Conservation (phyloP, 352 stramenopile genomes). For the Blastocystis sp. region DNA sequence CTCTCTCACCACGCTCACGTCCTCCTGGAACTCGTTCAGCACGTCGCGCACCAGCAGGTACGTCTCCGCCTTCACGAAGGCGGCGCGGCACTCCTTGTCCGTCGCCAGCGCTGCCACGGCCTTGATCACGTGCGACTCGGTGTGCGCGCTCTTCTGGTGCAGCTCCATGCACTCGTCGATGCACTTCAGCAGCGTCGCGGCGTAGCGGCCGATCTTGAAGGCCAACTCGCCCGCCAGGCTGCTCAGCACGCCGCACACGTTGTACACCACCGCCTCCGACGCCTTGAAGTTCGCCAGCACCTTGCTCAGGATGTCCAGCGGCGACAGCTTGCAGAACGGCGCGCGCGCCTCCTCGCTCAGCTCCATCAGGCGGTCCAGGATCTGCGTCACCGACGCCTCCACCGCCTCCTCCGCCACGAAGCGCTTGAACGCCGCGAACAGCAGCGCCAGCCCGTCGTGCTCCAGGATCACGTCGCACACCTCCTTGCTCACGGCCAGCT, state of each 20-base stretch:
- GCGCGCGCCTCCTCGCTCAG: background rate
- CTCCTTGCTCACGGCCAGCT: slow-evolving; percentile 21
- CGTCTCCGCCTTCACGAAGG: slow-evolving; percentile 53
- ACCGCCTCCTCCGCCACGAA: slow-evolving; percentile 43
- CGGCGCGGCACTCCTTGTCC: slow-evolving; percentile 30
- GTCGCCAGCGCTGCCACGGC: slow-evolving; percentile 23
- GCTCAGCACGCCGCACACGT: slow-evolving; percentile 58
- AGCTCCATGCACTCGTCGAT: slow-evolving; percentile 57
- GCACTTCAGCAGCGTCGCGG: slow-evolving; percentile 17
- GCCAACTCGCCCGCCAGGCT: slow-evolving; percentile 42
- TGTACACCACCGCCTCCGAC: slow-evolving; percentile 53
- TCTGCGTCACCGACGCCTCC: slow-evolving; percentile 24
- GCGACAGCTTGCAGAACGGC: slow-evolving; percentile 33
- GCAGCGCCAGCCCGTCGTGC: slow-evolving; percentile 20
- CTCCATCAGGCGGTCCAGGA: slow-evolving; percentile 55
- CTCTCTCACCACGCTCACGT: background rate
- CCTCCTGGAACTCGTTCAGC: slow-evolving; percentile 47
- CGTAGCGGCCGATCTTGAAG: slow-evolving; percentile 31
- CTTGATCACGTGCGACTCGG: slow-evolving; percentile 32
- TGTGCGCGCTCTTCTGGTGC: slow-evolving; percentile 12
- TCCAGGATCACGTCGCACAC: slow-evolving; percentile 40
- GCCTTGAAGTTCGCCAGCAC: slow-evolving; percentile 44
- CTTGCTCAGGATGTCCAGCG: slow-evolving; percentile 31
- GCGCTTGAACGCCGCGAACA: slow-evolving; percentile 42
- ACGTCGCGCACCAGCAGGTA: slow-evolving; percentile 40